Evolutionary conservation across 345 rosid genomes (phyloP), one percentile per base, ranked within the genome.

Genomic region (Heritiera littoralis): DNA sequence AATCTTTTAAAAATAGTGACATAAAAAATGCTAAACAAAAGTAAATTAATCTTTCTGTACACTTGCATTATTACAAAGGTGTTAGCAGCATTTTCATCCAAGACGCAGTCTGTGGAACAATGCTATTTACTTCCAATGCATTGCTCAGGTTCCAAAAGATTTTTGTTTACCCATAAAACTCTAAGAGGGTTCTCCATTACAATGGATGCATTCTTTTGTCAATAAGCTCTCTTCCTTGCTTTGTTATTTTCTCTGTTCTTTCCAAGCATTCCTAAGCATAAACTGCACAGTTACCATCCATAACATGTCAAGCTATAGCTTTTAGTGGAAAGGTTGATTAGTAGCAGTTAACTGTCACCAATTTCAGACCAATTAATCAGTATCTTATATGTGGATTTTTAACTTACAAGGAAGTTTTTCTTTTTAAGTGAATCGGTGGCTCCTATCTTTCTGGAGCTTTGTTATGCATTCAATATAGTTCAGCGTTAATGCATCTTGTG

Each of bases 131-230:
- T 48, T 48, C 52, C 13, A 48, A 48, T 48, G 52, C 13, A 10
- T 9, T 13, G 10, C 14, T 10, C 52, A 48, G 13, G 52, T 48
- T 48, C 2, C 14, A 48, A 10, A 0, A 48, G 52, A 10, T 9
- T 10, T 48, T 48, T 48, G 45, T 43, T 48, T 48, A n/a, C 20
- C 55, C 54, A 45, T 68, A 45, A 68, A 45, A 68, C 54, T 23
- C 18, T 20, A 43, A 67, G 32, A 15, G 17, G 72, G 38, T 68
- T 45, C 54, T 45, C 38, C 48, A 40, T 68, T 68, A 6, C 54
- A 68, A 46, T 13, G 72, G 54, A 45, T 45, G 72, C 35, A 45
- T 68, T 68, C 54, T 10, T 45, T 68, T 68, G 18, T 20, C 72
- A 20, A n/a, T 41, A 41, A 41, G 32, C 54, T 68, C 6, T 20